Base-by-base conservation (phyloP, 2,329 filamentous ascomycete genomes). In the Nigrograna mackinnonii region DNA sequence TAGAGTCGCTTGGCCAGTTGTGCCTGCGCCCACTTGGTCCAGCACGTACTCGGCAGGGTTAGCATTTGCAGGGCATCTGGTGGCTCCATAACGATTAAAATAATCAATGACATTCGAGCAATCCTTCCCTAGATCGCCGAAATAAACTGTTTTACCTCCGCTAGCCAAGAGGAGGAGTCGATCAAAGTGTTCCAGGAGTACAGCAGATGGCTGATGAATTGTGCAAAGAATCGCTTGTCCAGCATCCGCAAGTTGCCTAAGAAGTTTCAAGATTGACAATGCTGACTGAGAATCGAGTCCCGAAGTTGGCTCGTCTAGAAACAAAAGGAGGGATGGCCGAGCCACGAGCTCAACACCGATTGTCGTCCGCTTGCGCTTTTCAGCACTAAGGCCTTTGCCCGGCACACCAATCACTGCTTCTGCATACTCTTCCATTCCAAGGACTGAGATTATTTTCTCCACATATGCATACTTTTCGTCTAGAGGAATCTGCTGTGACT, bases 151-250 rank as follows among this genome's bases (percentile, higher is more conserved):
- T 60, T 75, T 79, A 43, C 87, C 87, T 39, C 87, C 86, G 61
- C 80, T 85, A 17, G 83, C 82, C 9, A 91, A 72, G 71, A 91
- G 87, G 22, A 91, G 76, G 5, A 91, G 78, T 37, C 85, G 79
- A 56, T 91, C 87, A 62, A 91, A 95, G 45, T 87, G 84, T 66
- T 95, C 87, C 75, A 95, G 94, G 26, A 95, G 78, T 77, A 92
- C 89, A 20, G 90, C 89, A 6, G 88, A 92, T 13, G 91, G 91
- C 68, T 96, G 83, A 47, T 86, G 83, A 26, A 86, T 85, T 0
- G 84, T 86, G 43, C 81, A 79, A 2, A 86, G 65, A 1, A 86
- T 76, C 9, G 83, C 81, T 52, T 86, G 83, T 0, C 83, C 83
- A 2, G 73, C 74, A 34, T 79, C 75, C 7, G 82, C 79, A 14